These are phyloP conservation scores for Parastagonospora nodorum DNA, from an alignment of 2,329 filamentous ascomycete species.

Conservation along the genomic window DNA sequence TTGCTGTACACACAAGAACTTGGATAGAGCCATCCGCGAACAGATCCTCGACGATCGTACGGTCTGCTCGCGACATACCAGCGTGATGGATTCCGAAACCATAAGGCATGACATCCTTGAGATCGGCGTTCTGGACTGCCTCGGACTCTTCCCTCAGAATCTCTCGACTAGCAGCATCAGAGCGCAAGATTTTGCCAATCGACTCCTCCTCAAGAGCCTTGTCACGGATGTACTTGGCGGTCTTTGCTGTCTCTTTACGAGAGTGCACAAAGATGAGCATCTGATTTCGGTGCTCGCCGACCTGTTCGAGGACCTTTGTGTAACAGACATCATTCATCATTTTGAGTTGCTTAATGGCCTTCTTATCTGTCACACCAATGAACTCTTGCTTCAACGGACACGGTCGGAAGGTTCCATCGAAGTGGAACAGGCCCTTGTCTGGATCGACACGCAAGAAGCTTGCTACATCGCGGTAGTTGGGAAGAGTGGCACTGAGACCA, in stretches of 20 bases:
- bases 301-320: slow-evolving; percentile 94
- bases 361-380: slow-evolving; percentile 95
- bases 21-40: slow-evolving; percentile 91
- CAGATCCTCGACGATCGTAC: slow-evolving; percentile 91
- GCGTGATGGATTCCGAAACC: slow-evolving; percentile 98
- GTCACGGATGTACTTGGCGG: slow-evolving; percentile 92
- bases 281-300: slow-evolving; percentile 89
- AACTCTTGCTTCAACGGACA: slow-evolving; percentile 97
- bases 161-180: slow-evolving; percentile 88
- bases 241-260: slow-evolving; percentile 97
- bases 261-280: slow-evolving; percentile 99
- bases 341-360: slow-evolving; percentile 98
- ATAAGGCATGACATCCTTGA: slow-evolving; percentile 94
- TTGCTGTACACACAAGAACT: slow-evolving; percentile 95
- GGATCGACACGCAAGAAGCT: slow-evolving; percentile 91
- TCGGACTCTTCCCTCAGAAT: slow-evolving; percentile 85
- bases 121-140: slow-evolving; percentile 78
- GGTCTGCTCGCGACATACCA: slow-evolving; percentile 93
- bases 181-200: slow-evolving; percentile 91
- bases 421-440: slow-evolving; percentile 88
- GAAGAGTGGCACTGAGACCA: slow-evolving; percentile 90
- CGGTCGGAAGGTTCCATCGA: slow-evolving; percentile 90
- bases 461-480: slow-evolving; percentile 95
- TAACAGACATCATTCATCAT: slow-evolving; percentile 99
- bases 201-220: slow-evolving; percentile 97